These are phyloP conservation scores for Pythium guiyangense DNA, from an alignment of 352 stramenopile genomes.

Conservation along the genomic window DNA sequence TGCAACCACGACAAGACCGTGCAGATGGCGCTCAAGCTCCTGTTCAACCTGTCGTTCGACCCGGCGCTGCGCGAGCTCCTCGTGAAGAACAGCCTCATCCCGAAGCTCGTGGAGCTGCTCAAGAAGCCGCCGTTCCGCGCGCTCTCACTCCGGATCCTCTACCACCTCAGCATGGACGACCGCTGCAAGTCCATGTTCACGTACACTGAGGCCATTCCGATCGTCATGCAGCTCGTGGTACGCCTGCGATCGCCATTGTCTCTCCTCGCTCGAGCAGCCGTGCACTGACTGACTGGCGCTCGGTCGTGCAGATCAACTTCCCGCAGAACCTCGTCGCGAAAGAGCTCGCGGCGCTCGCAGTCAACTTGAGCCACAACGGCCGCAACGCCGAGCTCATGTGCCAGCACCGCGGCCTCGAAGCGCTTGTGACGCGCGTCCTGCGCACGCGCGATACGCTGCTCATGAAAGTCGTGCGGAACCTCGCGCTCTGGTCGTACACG, in stretches of 20 bases:
- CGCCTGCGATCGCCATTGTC: background rate
- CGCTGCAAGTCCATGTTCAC: constrained; percentile 94
- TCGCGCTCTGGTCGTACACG: constrained; percentile 90
- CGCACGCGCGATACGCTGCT: constrained; percentile 88
- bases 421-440: constrained; percentile 86
- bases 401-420: constrained; percentile 83
- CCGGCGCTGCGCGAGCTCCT: constrained; percentile 76
- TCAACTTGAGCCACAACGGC: constrained; percentile 92
- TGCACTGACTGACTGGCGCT: background rate
- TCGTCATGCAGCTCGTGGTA: constrained; percentile 91
- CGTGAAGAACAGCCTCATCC: constrained; percentile 87
- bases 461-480: constrained; percentile 93
- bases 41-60: constrained; percentile 96
- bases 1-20: constrained; percentile 86
- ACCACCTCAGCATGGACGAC: constrained; percentile 95
- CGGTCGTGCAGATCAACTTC: constrained; percentile 79
- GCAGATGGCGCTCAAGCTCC: constrained; percentile 80
- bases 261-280: background rate
- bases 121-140: constrained; percentile 90
- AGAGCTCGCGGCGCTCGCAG: constrained; percentile 91
- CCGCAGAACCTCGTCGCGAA: constrained; percentile 89
- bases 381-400: constrained; percentile 91
- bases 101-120: constrained; percentile 90
- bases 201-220: constrained; percentile 92
- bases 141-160: constrained; percentile 88